Conservation (phyloP, 805 yeast genomes). For the Suhomyces sp. region DNA sequence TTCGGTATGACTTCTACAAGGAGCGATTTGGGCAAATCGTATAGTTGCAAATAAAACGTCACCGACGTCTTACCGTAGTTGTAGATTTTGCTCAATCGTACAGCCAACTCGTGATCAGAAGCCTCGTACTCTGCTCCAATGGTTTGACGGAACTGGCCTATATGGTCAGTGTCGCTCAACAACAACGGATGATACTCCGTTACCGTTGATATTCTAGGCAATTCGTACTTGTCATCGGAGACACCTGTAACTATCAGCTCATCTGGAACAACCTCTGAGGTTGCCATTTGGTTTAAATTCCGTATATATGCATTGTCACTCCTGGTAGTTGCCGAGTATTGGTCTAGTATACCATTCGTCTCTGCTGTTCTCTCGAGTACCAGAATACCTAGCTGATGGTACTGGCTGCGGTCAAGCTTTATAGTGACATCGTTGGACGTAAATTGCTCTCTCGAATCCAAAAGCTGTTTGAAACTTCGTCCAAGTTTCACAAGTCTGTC, state of each 20-base stretch:
- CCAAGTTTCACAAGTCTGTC: neutral
- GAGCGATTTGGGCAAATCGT: neutral
- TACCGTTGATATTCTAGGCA: slow-evolving; percentile 4
- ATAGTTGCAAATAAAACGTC: neutral
- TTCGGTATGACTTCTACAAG: neutral
- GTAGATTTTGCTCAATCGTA: neutral
- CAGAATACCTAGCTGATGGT: neutral
- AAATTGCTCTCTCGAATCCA: neutral
- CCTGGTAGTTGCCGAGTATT: neutral
- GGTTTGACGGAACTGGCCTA: neutral
- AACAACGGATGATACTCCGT: slow-evolving; percentile 8
- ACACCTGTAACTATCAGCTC: neutral
- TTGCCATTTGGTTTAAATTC: neutral
- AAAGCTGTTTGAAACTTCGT: neutral
- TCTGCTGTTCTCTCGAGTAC: neutral
- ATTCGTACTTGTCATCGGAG: slow-evolving; percentile 1
- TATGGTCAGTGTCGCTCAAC: neutral
- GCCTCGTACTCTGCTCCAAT: neutral
- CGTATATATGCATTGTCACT: neutral
- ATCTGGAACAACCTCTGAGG: neutral
- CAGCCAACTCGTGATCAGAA: neutral
- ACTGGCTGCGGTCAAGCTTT: neutral
- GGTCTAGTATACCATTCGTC: neutral
- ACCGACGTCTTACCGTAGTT: slow-evolving; percentile 1
- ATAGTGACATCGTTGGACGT: neutral